These are phyloP conservation scores for Pseudopithomyces maydicus DNA, from an alignment of 2,329 filamentous ascomycete genomes.

Conservation along the genomic window DNA sequence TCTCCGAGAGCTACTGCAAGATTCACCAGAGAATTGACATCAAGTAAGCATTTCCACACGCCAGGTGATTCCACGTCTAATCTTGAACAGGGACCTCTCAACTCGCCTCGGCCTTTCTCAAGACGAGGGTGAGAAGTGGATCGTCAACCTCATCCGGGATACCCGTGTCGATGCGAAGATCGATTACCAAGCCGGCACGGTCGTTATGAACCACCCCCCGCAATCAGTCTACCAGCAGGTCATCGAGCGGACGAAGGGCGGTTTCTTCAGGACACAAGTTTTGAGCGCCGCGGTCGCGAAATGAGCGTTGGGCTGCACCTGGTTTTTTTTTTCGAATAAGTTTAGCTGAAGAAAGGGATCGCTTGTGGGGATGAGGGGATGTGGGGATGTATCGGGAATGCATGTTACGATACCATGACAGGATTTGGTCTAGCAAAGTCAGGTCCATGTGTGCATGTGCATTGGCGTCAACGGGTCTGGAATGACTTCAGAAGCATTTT, in stretches of 20 bases:
- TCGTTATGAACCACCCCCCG: conserved; percentile 98
- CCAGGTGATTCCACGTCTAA: conserved; percentile 15
- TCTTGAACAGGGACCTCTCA: conserved; percentile 72
- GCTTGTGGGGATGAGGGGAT: conserved; percentile 13
- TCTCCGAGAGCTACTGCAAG: conserved; percentile 99
- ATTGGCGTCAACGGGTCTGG: background rate
- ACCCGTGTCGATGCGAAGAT: conserved; percentile 98
- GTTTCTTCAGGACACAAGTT: conserved; percentile 98
- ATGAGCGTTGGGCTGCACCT: conserved; percentile 31
- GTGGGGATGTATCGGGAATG: background rate
- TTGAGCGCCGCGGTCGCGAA: conserved; percentile 66
- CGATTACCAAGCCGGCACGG: conserved; percentile 97
- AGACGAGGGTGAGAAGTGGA: conserved; percentile 99
- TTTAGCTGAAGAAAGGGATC: background rate
- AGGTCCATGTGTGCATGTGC: background rate
- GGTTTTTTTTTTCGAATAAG: too few relatives aligned
- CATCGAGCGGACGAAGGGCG: conserved; percentile 98
- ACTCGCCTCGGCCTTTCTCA: conserved; percentile 87
- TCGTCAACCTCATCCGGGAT: conserved; percentile 98
- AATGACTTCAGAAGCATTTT: background rate
- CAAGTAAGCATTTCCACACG: conserved; percentile 60
- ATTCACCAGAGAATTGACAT: conserved; percentile 99
- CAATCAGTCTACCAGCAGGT: conserved; percentile 99
- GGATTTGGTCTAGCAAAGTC: background rate
- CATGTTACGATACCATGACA: background rate